phyloP scores from a whole-genome alignment of 2,329 filamentous ascomycete species.

The Camptophora hylomeconis region DNA sequence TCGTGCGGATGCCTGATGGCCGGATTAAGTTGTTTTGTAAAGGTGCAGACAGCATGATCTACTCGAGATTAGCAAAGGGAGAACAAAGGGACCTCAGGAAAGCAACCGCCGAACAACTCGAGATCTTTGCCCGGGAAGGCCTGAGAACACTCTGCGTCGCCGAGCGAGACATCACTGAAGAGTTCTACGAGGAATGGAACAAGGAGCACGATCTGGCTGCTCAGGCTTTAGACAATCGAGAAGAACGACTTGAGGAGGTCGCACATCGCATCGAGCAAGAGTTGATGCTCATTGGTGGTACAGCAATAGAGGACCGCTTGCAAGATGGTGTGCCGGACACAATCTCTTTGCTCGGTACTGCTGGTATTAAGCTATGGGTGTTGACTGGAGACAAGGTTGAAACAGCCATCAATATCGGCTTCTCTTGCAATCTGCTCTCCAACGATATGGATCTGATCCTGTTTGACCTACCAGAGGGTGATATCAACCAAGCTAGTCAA shows the following conservation, averaged over 20 bases:
- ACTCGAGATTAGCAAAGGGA: conserved; percentile 72
- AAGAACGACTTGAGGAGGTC: conserved; percentile 83
- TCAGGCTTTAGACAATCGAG: conserved; percentile 68
- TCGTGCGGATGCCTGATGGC: conserved; percentile 85
- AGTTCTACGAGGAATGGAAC: conserved; percentile 76
- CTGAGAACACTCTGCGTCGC: conserved; percentile 91
- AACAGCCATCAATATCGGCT: conserved; percentile 98
- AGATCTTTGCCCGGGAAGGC: conserved; percentile 93
- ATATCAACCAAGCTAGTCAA: conserved; percentile 48
- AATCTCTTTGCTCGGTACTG: conserved; percentile 77
- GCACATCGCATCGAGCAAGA: conserved; percentile 86
- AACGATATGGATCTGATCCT: conserved; percentile 97
- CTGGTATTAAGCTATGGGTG: conserved; percentile 98
- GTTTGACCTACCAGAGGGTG: conserved; percentile 69
- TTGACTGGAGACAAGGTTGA: conserved; percentile 97
- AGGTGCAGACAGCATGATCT: conserved; percentile 94
- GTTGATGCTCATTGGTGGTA: conserved; percentile 76
- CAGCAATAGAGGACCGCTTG: conserved; percentile 90
- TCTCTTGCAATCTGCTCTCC: conserved; percentile 92
- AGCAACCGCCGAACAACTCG: conserved; percentile 81
- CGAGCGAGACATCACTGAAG: conserved; percentile 63
- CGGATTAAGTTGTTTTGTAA: conserved; percentile 91
- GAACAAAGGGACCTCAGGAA: conserved; percentile 75
- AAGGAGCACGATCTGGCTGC: conserved; percentile 79
- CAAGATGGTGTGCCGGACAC: conserved; percentile 96